Percentiles rank a stretch among this genome's conserved stretches.
Conservation (phyloP, 2,329 filamentous ascomycete genomes). For the Paecilomyces dactylethromorphus region DNA sequence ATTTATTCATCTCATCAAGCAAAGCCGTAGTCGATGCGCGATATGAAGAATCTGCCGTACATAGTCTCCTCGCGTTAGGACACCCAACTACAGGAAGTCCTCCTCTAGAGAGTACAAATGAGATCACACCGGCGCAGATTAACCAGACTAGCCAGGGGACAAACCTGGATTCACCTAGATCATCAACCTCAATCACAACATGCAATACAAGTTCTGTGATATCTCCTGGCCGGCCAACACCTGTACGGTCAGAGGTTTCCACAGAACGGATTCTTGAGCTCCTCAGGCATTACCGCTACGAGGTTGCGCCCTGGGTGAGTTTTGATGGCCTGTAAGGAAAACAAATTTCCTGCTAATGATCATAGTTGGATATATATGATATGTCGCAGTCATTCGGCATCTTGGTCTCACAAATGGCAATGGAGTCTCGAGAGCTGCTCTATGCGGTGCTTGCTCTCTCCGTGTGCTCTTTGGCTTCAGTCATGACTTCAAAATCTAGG, state of each 20-base stretch:
- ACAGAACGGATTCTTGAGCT: slow-evolving; percentile 24
- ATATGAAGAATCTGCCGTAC: background rate
- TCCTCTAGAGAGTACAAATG: background rate
- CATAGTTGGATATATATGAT: slow-evolving; percentile 40
- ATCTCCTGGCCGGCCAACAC: slow-evolving; percentile 3
- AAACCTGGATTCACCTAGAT: background rate
- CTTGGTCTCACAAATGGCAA: slow-evolving; percentile 22
- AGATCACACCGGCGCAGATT: background rate
- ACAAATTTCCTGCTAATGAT: background rate
- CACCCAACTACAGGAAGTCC: background rate
- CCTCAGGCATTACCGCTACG: slow-evolving; percentile 40
- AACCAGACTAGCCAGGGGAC: background rate
- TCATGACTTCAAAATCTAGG: background rate
- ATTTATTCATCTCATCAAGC: background rate
- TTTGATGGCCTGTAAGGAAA: background rate
- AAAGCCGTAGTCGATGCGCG: background rate
- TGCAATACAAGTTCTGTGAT: background rate
- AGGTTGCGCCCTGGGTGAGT: slow-evolving; percentile 41
- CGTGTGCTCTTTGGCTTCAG: background rate
- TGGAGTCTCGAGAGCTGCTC: background rate
- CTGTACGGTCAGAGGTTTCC: slow-evolving; percentile 3
- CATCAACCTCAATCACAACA: background rate
- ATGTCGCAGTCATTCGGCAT: slow-evolving; percentile 37
- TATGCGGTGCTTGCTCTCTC: background rate
- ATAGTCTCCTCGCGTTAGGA: background rate